Conservation (phyloP, 129 eudicot genomes). For the Chrysanthemum lavandulifolium region DNA sequence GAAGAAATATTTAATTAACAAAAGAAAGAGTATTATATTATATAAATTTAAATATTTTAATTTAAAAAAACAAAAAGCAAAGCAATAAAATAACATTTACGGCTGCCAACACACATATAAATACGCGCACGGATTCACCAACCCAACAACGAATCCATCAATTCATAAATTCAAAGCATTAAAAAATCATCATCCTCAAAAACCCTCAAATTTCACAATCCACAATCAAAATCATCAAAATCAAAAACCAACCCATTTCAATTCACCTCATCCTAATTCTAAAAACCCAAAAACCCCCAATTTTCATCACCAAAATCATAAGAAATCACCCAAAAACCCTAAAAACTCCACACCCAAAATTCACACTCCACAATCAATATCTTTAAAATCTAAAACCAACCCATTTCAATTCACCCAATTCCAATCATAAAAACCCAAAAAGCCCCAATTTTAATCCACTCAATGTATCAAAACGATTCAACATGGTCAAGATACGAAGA, state of each 20-base stretch:
- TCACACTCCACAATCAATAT: no score
- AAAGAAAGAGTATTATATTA: no score
- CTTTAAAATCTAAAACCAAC: not conserved
- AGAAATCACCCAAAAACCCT: not conserved
- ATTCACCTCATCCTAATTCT: not conserved
- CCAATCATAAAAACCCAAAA: constrained; percentile 17
- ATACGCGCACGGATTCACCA: constrained; percentile 39
- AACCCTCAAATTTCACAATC: no score
- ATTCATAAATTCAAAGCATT: not conserved
- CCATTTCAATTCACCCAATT: constrained; percentile 14
- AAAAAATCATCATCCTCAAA: not conserved
- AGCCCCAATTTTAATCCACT: not conserved
- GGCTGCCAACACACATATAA: constrained; percentile 31
- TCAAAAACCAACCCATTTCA: constrained; percentile 8
- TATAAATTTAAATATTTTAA: no score
- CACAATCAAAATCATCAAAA: not conserved
- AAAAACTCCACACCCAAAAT: no score
- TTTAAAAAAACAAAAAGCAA: no score
- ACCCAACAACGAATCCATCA: constrained; percentile 31
- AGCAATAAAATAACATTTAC: not conserved
- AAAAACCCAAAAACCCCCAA: constrained; percentile 27
- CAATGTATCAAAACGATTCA: constrained; percentile 11
- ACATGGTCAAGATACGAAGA: constrained; percentile 67
- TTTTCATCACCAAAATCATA: not conserved
- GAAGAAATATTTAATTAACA: no score